Base-by-base conservation (phyloP, 164 flowering plant genomes). In the Euptelea pleiosperma region DNA sequence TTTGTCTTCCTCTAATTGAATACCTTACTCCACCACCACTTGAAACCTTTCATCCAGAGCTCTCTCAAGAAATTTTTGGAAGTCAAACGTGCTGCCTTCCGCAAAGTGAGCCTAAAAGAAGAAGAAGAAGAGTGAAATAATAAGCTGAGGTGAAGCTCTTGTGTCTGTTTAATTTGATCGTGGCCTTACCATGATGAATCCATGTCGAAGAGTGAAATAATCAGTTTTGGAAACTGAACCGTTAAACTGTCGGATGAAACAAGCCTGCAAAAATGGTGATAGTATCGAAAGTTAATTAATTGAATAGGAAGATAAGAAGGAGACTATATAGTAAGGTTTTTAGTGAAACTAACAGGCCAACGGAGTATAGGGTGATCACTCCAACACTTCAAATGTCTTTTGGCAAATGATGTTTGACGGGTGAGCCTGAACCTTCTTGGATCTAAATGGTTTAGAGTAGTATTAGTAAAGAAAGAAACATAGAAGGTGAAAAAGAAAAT, bases 11-110 rank as follows among this genome's bases (percentile, higher is more conserved):
- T 29, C 16, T 22, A 11, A 4, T 24, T 46, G 3, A 21, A 12
- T 75, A 82, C 96, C 83, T 82, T 44, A 75, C 79, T 54, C 96
- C 7, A 83, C 86, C 28, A 83, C 87, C 53, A 71, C 78, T 16
- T 70, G 70, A 41, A 85, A 80, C 42, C 83, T 89, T 29, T 75
- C 67, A 19, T 88, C 89, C 41, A 82, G 53, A 42, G 81, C 76
- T 73, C 87, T 75, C 46, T 54, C 71, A 6, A 83, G 67, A 52
- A 76, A 83, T 66, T 74, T 80, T 40, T 79, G 82, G 65, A 85
- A 85, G 39, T 85, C 56, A 35, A 63, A 75, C 21, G 47, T 37
- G 36, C 63, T 68, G 26, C 61, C 69, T 65, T 69, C 74, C 12
- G 71, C 62, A 58, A 78, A 74, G 65, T 82, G 87, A 8, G 79